Percentiles rank a stretch among this genome's conserved stretches.
phyloP scores from a whole-genome alignment of 768 basidiomycete genomes.

The Boletus fagicola region DNA sequence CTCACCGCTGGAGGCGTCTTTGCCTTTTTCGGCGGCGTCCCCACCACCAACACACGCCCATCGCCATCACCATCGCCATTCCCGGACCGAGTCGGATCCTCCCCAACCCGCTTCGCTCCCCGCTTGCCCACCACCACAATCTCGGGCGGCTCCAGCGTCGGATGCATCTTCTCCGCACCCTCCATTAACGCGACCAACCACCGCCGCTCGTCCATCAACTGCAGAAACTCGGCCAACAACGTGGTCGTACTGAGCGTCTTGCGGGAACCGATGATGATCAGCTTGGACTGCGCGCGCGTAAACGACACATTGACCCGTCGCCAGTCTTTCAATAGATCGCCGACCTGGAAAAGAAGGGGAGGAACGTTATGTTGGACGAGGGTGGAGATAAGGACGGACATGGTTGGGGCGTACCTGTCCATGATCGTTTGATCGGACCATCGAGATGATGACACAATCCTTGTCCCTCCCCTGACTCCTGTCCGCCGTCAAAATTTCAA shows the following conservation, averaged over 20 bases:
- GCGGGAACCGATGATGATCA: constrained; percentile 87
- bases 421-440: constrained; percentile 83
- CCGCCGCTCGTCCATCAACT: constrained; percentile 61
- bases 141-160: constrained; percentile 25
- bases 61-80: constrained; percentile 3
- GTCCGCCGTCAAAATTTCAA: constrained; percentile 92
- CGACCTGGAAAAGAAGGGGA: constrained; percentile 51
- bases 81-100: background rate
- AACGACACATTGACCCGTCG: constrained; percentile 95
- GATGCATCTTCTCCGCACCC: constrained; percentile 55
- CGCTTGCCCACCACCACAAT: constrained; percentile 10
- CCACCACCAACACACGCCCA: background rate
- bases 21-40: constrained; percentile 37
- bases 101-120: constrained; percentile 15
- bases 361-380: background rate
- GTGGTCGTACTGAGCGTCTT: constrained; percentile 64
- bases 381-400: background rate
- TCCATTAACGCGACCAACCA: constrained; percentile 70
- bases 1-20: constrained; percentile 27
- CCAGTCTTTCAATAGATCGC: constrained; percentile 95
- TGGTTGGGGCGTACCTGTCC: constrained; percentile 57
- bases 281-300: constrained; percentile 86
- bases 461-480: constrained; percentile 95
- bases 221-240: constrained; percentile 72
- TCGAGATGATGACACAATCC: constrained; percentile 88